Conservation (phyloP, 495 filamentous ascomycete genomes). For the Penicillium taxi region DNA sequence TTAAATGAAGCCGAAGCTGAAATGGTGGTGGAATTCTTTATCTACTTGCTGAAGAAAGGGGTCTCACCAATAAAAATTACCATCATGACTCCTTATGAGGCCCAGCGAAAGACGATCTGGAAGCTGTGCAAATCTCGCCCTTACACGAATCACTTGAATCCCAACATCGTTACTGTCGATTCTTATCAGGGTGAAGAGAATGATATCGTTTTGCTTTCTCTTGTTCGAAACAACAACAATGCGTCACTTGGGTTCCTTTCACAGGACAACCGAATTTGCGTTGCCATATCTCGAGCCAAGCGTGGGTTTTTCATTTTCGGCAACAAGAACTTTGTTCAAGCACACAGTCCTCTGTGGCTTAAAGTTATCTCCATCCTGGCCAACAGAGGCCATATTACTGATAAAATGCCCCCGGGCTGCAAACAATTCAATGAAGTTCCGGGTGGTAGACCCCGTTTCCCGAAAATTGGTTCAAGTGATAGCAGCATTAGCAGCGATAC, state of each 20-base stretch:
- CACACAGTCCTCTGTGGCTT: constrained; percentile 27
- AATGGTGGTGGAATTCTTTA: constrained; percentile 67
- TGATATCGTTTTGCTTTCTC: constrained; percentile 71
- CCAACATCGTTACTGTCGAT: constrained; percentile 79
- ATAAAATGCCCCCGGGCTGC: no score
- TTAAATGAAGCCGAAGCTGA: constrained; percentile 67
- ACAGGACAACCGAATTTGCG: constrained; percentile 73
- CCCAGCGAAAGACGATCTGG: constrained; percentile 62
- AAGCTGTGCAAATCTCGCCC: constrained; percentile 42
- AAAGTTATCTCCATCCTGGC: constrained; percentile 30
- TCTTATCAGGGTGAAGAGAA: constrained; percentile 96
- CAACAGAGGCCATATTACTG: no score
- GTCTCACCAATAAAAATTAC: constrained; percentile 57
- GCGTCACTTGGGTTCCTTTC: constrained; percentile 60
- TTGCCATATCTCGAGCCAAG: constrained; percentile 81
- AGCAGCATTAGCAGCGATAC: no score
- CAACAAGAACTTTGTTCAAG: constrained; percentile 50
- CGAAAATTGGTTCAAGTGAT: no score
- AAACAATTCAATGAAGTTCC: no score
- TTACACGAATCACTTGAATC: constrained; percentile 38
- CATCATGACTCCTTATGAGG: constrained; percentile 85
- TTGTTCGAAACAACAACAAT: constrained; percentile 63
- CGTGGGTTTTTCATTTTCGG: constrained; percentile 86
- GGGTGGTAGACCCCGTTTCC: no score
- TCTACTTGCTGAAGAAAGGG: constrained; percentile 65